Evolutionary conservation across 1,284 basidiomycete genomes (phyloP), one percentile per base, ranked within the genome.

Genomic region (Erythrobasidium hasegawianum): DNA sequence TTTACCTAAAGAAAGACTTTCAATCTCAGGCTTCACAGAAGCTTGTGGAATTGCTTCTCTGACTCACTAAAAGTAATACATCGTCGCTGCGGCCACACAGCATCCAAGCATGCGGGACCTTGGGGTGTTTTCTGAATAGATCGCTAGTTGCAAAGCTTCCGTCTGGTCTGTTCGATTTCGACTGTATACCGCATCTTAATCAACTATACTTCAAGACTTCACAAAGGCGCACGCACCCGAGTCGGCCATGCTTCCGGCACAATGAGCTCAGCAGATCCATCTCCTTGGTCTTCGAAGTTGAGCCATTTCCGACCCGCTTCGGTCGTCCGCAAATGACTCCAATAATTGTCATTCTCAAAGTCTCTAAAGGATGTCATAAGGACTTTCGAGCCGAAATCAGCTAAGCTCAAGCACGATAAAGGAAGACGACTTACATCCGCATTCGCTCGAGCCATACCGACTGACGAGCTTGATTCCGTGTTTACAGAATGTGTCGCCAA

Each of bases 1-100:
- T 81, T 76, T 0, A 78, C 52, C 58, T 68, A n/a, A n/a, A n/a
- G n/a, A n/a, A n/a, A n/a, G n/a, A n/a, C n/a, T n/a, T n/a, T n/a
- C n/a, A n/a, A n/a, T n/a, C n/a, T n/a, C n/a, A n/a, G n/a, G n/a
- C n/a, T n/a, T n/a, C n/a, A n/a, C n/a, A n/a, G n/a, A n/a, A n/a
- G n/a, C n/a, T n/a, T n/a, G n/a, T n/a, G n/a, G n/a, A n/a, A n/a
- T n/a, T n/a, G n/a, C n/a, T n/a, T n/a, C n/a, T n/a, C n/a, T n/a
- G n/a, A n/a, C 24, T 22, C 47, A 70, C 74, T 71, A 76, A 69
- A 20, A 83, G 81, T 2, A 84, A 78, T 0, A 83, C 84, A 69
- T 86, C 85, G 70, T 86, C 85, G 47, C 84, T 75, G 20, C 85
- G 77, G 1, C 85, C 85, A 45, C 84, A 77, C 62, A 84, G 84